These are phyloP conservation scores for Suillus weaverae DNA, from an alignment of 768 basidiomycete species.

Conservation along the genomic window DNA sequence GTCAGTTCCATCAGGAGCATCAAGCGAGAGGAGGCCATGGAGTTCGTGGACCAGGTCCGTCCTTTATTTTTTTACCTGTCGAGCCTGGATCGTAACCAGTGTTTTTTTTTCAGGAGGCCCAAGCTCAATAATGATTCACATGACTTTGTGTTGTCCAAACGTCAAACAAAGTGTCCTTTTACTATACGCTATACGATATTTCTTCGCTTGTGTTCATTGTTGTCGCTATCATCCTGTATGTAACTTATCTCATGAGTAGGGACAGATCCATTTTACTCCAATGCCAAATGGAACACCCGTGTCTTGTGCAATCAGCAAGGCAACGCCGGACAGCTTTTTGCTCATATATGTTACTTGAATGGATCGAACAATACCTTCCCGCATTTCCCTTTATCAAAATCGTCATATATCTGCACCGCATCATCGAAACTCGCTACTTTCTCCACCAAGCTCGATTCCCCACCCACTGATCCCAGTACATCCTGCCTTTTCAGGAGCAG, in stretches of 20 bases:
- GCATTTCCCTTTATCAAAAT: conserved; percentile 70
- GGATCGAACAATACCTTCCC: conserved; percentile 81
- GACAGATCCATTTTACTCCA: neutral
- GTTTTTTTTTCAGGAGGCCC: conserved; percentile 41
- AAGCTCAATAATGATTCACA: conserved; percentile 39
- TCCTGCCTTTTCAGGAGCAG: conserved; percentile 69
- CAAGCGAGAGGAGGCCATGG: conserved; percentile 86
- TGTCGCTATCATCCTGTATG: conserved; percentile 2
- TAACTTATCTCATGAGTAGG: neutral
- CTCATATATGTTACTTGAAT: conserved; percentile 43
- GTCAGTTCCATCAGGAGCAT: conserved; percentile 88
- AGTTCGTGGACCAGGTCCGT: conserved; percentile 87
- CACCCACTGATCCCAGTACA: conserved; percentile 71
- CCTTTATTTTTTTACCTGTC: neutral
- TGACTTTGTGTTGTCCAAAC: too few relatives aligned
- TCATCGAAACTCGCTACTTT: conserved; percentile 59
- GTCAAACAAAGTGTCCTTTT: neutral
- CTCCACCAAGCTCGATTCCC: conserved; percentile 63
- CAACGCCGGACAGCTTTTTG: neutral
- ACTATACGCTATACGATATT: neutral
- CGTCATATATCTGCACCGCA: conserved; percentile 57
- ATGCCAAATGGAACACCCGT: too few relatives aligned
- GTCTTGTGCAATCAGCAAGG: neutral
- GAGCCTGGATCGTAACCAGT: conserved; percentile 4
- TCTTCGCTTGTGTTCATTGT: neutral